phyloP scores from a whole-genome alignment of 2,329 filamentous ascomycete genomes.

The Madurella fahalii region DNA sequence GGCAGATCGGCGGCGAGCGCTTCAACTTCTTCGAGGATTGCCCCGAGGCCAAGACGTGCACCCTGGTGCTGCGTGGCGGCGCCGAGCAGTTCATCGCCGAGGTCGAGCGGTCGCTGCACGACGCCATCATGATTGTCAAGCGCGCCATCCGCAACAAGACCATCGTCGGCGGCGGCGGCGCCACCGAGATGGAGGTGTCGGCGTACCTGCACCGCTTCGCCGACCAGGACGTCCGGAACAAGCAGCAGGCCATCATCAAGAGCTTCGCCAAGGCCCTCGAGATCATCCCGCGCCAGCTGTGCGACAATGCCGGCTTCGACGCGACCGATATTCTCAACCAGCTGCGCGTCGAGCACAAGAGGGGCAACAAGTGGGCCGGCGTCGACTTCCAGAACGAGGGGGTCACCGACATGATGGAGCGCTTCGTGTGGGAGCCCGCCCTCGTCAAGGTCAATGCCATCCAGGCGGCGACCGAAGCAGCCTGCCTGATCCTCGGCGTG shows the following conservation, averaged over 20 bases:
- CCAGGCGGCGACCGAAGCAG: conserved; percentile 91
- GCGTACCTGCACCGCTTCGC: conserved; percentile 90
- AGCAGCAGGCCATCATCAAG: conserved; percentile 97
- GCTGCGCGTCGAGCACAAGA: conserved; percentile 91
- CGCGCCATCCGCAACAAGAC: conserved; percentile 90
- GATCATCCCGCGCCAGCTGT: conserved; percentile 92
- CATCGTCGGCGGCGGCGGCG: conserved; percentile 93
- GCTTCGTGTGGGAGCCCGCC: conserved; percentile 95
- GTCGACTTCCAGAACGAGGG: conserved; percentile 94
- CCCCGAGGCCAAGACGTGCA: conserved; percentile 94
- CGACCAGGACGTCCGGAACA: conserved; percentile 86
- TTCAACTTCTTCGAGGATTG: conserved; percentile 99
- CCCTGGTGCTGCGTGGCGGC: conserved; percentile 86
- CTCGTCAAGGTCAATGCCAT: conserved; percentile 97
- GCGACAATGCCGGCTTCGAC: conserved; percentile 98
- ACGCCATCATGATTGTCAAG: conserved; percentile 99
- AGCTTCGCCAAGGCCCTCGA: conserved; percentile 96
- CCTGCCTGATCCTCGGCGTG: conserved; percentile 90
- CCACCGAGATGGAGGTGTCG: conserved; percentile 93
- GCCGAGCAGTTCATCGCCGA: conserved; percentile 99
- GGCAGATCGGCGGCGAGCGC: conserved; percentile 93
- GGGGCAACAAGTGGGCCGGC: conserved; percentile 88
- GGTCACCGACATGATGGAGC: conserved; percentile 88
- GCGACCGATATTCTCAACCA: conserved; percentile 97
- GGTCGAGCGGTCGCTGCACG: conserved; percentile 94